Evolutionary conservation across 148 eudicot species (phyloP).

Genomic region (Heliosperma pusillum): DNA sequence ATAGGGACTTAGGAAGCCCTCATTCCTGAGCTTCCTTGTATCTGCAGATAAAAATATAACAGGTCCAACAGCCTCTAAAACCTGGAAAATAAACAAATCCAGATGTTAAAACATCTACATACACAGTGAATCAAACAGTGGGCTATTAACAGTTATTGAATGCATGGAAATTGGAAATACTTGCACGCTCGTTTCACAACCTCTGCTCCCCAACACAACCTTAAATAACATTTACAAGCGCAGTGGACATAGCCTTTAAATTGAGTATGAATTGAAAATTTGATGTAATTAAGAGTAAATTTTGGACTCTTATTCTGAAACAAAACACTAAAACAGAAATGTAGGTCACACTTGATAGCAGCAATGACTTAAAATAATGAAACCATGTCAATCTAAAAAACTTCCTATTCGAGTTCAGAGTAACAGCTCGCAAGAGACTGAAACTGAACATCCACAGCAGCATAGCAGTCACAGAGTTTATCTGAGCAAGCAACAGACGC

Average conservation of each 20-base stretch:
- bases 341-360: neutral
- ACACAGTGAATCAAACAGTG: neutral
- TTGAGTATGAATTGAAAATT: neutral
- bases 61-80: slow-evolving; percentile 97
- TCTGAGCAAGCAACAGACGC: neutral
- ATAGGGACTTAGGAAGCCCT: slow-evolving; percentile 98
- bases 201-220: neutral
- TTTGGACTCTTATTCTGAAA: neutral
- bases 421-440: neutral
- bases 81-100: slow-evolving; percentile 41
- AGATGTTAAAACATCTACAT: neutral
- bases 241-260: neutral
- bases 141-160: neutral
- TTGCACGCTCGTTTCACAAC: neutral
- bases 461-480: neutral
- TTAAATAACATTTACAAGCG: neutral
- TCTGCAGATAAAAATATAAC: slow-evolving; percentile 89
- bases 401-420: neutral
- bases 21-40: slow-evolving; percentile 95
- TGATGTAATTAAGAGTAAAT: neutral
- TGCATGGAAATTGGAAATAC: slow-evolving; percentile 3
- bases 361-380: neutral
- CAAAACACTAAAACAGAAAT: neutral
- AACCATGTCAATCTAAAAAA: neutral
- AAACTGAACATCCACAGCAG: slow-evolving; percentile 4